A percentile compares a stretch with the other conserved stretches of the same genome.
Conservation (phyloP, 805 yeast species). For the Candida ponderosae region DNA sequence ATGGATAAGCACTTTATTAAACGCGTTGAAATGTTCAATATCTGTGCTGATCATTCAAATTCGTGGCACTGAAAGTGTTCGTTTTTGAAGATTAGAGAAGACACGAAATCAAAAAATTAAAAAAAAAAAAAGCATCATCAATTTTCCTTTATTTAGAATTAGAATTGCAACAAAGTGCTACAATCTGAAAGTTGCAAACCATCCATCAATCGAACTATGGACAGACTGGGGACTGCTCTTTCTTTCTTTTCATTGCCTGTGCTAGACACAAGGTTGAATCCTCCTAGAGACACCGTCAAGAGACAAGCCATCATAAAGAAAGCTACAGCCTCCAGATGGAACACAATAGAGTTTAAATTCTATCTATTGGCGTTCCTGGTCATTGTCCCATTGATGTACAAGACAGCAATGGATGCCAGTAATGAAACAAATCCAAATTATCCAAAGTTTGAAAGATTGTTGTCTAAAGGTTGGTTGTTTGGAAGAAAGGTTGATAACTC, state of each 20-base stretch:
- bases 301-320: slow-evolving; percentile 10
- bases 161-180: too few species aligned
- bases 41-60: too few species aligned
- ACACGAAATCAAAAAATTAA: too few species aligned
- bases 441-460: slow-evolving; percentile 46
- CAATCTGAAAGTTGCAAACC: too few species aligned
- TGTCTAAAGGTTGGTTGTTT: slow-evolving; percentile 81
- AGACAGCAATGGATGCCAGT: slow-evolving; percentile 76
- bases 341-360: slow-evolving; percentile 62
- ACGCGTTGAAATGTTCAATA: too few species aligned
- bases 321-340: slow-evolving; percentile 51
- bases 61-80: too few species aligned
- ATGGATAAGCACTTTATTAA: too few species aligned
- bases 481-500: slow-evolving; percentile 91
- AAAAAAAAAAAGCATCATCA: too few species aligned
- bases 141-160: too few species aligned
- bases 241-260: slow-evolving; percentile 30
- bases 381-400: slow-evolving; percentile 76
- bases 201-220: too few species aligned
- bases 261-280: slow-evolving; percentile 33
- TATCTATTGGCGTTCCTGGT: slow-evolving; percentile 57
- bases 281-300: slow-evolving; percentile 23
- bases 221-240: too few species aligned
- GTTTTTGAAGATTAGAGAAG: too few species aligned
- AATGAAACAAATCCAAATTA: slow-evolving; percentile 71